phyloP scores from a whole-genome alignment of 768 basidiomycete genomes.

The Tephrocybe rancida region DNA sequence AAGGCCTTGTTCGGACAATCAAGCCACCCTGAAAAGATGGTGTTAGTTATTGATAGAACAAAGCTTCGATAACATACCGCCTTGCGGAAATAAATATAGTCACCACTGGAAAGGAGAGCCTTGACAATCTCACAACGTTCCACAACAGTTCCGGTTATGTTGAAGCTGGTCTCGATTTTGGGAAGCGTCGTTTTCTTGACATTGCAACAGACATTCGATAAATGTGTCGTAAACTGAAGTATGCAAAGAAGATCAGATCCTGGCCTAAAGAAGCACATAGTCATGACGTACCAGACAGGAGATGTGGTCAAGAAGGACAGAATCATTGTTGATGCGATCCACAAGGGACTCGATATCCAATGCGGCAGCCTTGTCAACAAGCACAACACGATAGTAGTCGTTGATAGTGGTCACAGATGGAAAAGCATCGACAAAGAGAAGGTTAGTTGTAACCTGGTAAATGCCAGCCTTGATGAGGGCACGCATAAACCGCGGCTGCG shows the following conservation, averaged over 20 bases:
- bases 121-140: background rate
- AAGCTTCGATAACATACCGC: background rate
- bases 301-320: background rate
- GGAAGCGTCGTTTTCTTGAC: conserved; percentile 1
- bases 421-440: conserved; percentile 5
- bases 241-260: background rate
- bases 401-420: background rate
- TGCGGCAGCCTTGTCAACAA: background rate
- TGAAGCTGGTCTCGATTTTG: background rate
- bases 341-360: background rate
- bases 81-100: conserved; percentile 2
- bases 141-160: background rate
- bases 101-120: background rate
- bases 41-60: background rate
- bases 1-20: background rate
- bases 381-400: background rate
- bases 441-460: conserved; percentile 1
- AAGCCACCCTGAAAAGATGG: background rate
- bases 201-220: background rate
- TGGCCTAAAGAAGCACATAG: background rate
- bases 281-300: background rate
- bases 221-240: background rate
- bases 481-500: conserved; percentile 4
- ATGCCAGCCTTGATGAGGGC: conserved; percentile 8
- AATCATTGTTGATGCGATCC: background rate